phyloP scores from a whole-genome alignment of 805 yeast genomes.

The Lipomyces yamanashiensis region DNA sequence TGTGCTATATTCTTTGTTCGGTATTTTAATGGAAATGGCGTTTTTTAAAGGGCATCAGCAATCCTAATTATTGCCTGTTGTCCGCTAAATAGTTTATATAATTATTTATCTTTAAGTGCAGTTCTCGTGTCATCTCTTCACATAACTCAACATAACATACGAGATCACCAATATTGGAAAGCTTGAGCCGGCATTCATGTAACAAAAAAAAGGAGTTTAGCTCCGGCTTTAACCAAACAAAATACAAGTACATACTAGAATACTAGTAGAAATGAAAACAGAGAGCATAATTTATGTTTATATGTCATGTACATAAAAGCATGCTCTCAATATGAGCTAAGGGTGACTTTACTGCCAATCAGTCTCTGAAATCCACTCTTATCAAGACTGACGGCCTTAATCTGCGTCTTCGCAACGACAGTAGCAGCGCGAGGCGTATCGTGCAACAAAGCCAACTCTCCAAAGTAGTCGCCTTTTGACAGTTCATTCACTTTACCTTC shows the following conservation, averaged over 20 bases:
- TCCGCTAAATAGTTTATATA: no score
- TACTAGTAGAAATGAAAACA: background rate
- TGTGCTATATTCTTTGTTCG: background rate
- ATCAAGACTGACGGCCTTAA: constrained; percentile 89
- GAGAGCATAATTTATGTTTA: background rate
- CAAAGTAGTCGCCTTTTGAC: constrained; percentile 88
- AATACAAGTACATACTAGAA: background rate
- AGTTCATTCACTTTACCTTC: constrained; percentile 65
- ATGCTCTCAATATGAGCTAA: constrained; percentile 3
- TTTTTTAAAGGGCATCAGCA: background rate
- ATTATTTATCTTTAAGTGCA: no score
- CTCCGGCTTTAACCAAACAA: background rate
- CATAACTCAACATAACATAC: no score
- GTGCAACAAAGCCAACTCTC: constrained; percentile 90
- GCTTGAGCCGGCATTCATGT: no score
- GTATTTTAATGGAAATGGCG: background rate
- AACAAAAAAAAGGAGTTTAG: background rate
- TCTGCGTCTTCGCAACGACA: constrained; percentile 71
- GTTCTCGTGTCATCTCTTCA: no score
- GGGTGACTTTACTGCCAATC: constrained; percentile 56
- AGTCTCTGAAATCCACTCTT: constrained; percentile 92
- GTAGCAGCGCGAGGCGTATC: constrained; percentile 95
- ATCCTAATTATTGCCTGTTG: no score
- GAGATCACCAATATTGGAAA: no score
- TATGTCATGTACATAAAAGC: background rate